phyloP scores from a whole-genome alignment of 1,284 basidiomycete species.

The Stygiomarasmius scandens region DNA sequence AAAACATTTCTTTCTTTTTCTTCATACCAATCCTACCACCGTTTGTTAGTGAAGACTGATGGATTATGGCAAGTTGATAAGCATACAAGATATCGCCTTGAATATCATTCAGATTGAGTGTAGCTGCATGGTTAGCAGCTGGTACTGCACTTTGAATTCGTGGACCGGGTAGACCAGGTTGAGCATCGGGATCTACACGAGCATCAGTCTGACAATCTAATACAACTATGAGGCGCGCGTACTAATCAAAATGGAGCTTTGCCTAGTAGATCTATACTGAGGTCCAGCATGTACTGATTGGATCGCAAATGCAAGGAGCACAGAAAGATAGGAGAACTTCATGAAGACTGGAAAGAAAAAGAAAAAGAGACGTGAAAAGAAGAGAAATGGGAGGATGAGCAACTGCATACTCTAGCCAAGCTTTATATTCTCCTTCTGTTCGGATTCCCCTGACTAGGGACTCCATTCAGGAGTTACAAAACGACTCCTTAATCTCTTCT shows the following conservation, averaged over 20 bases:
- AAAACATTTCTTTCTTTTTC: constrained; percentile 32
- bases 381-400: no score
- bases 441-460: no score
- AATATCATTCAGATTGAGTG: constrained; percentile 24
- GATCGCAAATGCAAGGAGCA: not conserved
- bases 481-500: no score
- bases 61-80: not conserved
- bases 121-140: constrained; percentile 14
- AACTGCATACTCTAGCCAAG: no score
- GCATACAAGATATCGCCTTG: constrained; percentile 26
- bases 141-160: constrained; percentile 2
- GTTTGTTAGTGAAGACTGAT: not conserved
- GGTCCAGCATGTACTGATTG: not conserved
- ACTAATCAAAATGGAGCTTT: constrained; percentile 5
- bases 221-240: not conserved
- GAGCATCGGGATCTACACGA: constrained; percentile 16
- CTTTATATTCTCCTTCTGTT: no score
- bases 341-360: not conserved
- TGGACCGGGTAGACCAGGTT: constrained; percentile 20
- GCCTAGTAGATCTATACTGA: not conserved
- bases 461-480: no score
- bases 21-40: constrained; percentile 27
- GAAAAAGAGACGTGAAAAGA: not conserved
- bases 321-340: not conserved
- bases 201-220: not conserved